A percentile compares a stretch with the other conserved stretches of the same genome.
Evolutionary conservation across 805 yeast species (phyloP).

Genomic region (Jamesozyma jinghongensis): DNA sequence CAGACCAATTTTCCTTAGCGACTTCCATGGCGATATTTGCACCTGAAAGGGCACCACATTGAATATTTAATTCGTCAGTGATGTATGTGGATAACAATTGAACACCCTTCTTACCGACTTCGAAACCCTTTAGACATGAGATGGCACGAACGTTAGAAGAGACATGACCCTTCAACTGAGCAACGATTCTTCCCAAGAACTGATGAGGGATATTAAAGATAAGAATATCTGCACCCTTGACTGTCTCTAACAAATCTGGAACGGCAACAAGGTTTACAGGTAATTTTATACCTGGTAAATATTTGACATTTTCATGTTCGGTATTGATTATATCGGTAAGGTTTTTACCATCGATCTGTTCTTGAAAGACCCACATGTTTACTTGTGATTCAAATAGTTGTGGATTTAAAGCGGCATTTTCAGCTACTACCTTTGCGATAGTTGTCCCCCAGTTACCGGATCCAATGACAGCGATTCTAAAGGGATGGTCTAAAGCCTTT

Average conservation of each 20-base stretch:
- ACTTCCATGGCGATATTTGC: constrained; percentile 97
- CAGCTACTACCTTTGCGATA: constrained; percentile 90
- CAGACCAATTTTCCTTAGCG: constrained; percentile 92
- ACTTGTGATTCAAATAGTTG: constrained; percentile 64
- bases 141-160: constrained; percentile 71
- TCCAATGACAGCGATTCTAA: constrained; percentile 70
- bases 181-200: constrained; percentile 69
- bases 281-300: constrained; percentile 78
- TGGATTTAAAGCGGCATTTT: constrained; percentile 67
- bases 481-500: constrained; percentile 29
- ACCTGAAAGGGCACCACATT: constrained; percentile 95
- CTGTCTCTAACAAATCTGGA: constrained; percentile 73
- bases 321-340: constrained; percentile 86
- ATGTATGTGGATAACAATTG: constrained; percentile 72
- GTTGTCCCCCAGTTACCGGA: constrained; percentile 99
- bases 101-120: constrained; percentile 78
- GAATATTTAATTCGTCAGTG: constrained; percentile 69
- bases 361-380: constrained; percentile 97
- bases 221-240: constrained; percentile 71
- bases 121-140: constrained; percentile 92
- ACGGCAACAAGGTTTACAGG: constrained; percentile 84
- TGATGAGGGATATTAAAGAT: constrained; percentile 97
- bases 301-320: constrained; percentile 87
- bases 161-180: constrained; percentile 69
- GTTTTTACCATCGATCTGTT: constrained; percentile 63